Base-by-base conservation (phyloP, 768 basidiomycete species). In the Mycena chlorophos region DNA sequence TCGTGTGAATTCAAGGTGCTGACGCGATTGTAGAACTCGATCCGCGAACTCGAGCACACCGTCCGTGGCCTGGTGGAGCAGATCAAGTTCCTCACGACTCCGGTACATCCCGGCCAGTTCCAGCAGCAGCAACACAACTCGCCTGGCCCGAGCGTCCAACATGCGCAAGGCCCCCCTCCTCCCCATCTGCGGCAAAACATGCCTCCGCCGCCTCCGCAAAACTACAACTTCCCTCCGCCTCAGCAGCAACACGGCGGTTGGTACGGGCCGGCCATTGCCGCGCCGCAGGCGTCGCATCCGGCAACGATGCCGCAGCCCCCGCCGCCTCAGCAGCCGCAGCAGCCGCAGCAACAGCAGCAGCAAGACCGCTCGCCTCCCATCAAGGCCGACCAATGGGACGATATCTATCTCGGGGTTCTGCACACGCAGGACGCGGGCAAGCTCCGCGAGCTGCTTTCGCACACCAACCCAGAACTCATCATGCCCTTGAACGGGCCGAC, bases 241-340 rank as follows among this genome's bases (percentile, higher is more conserved):
- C 75, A 73, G 55, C 75, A 72, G 46, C 72, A 73, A 64, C 81
- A 74, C 49, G 78, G 81, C 42, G 69, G 74, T 16, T 91, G 89
- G 89, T 88, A 85, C 67, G 68, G 75, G 27, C 71, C 83, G 1
- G 72, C 75, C 22, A 89, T 91, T 46, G 88, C 87, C 49, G 89
- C 89, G 2, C 89, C 89, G 38, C 89, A 91, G 59, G 88, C 89
- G 0, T 91, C 89, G 0, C 88, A 90, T 63, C 89, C 88, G 26
- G 82, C 86, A 8, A 84, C 86, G 17, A 80, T 87, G 16, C 88
- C 87, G 2, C 88, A 79, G 54, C 73, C 79, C 25, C 72, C 74
- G 5, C 66, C 71, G 39, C 69, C 68, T 12, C 61, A 69, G 49
- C 69, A 63, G 27, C 65, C 50, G 45, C 54, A 53, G 38, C 52